A percentile compares a stretch with the other conserved stretches of the same genome.
Conservation (phyloP, 2,329 filamentous ascomycete species). For the Clarireedia homoeocarpa region DNA sequence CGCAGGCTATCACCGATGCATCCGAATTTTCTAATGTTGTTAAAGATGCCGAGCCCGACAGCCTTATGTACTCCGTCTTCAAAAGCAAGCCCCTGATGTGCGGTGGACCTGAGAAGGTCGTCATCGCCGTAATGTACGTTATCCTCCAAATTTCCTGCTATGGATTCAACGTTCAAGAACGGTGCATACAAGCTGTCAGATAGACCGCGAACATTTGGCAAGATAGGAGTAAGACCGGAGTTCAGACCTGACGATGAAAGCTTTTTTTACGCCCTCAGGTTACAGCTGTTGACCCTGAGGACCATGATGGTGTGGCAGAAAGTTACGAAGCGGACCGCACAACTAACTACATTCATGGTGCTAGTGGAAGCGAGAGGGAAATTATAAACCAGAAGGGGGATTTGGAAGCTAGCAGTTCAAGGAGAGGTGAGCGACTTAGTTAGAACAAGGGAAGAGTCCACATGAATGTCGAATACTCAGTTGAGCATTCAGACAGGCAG, state of each 20-base stretch:
- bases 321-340: neutral
- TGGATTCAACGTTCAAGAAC: neutral
- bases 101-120: constrained; percentile 1
- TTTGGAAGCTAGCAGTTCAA: neutral
- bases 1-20: neutral
- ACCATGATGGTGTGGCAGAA: neutral
- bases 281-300: neutral
- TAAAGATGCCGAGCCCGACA: neutral
- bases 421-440: neutral
- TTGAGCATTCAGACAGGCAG: neutral
- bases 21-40: neutral
- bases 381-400: neutral
- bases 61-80: neutral
- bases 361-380: neutral
- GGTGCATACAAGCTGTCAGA: neutral
- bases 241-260: neutral
- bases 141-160: neutral
- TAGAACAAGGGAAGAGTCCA: neutral
- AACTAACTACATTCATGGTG: neutral
- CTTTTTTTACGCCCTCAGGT: neutral
- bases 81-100: neutral
- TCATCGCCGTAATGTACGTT: neutral
- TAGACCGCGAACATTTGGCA: neutral
- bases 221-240: neutral
- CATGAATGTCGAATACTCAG: neutral